Evolutionary conservation across 306 rosid genomes (phyloP).

Genomic region (Urtica urens): DNA sequence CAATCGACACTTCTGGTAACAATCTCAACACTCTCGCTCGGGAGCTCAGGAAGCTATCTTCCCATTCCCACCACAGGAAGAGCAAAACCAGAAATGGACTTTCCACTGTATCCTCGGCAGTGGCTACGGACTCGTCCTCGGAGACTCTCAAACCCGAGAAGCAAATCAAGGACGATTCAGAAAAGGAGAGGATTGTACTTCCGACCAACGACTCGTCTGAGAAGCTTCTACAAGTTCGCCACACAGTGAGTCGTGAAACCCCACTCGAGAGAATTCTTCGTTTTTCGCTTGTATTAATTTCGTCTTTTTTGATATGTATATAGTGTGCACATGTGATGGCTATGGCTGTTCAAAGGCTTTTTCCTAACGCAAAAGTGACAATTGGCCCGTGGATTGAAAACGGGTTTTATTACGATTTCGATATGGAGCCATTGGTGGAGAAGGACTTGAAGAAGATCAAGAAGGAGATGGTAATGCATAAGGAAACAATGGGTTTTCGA

Average conservation of each 20-base stretch:
- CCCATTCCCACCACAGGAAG: constrained; percentile 9
- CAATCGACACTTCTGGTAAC: too few species aligned
- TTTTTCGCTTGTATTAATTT: neutral
- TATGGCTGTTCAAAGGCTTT: constrained; percentile 96
- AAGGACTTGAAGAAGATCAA: constrained; percentile 84
- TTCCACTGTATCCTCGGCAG: constrained; percentile 29
- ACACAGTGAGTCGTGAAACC: constrained; percentile 43
- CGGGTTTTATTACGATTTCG: constrained; percentile 95
- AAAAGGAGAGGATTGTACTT: constrained; percentile 40
- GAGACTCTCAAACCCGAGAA: constrained; percentile 15
- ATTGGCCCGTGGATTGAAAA: constrained; percentile 96
- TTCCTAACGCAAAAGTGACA: constrained; percentile 87
- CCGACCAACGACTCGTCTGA: constrained; percentile 78
- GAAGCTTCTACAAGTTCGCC: constrained; percentile 78
- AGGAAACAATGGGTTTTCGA: constrained; percentile 10
- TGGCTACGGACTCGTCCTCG: constrained; percentile 39
- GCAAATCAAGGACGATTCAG: constrained; percentile 3
- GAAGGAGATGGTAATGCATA: constrained; percentile 95
- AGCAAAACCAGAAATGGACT: constrained; percentile 16
- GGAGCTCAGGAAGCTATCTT: too few species aligned
- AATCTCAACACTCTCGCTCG: constrained; percentile 7
- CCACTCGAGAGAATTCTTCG: neutral
- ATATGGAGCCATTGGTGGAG: constrained; percentile 70
- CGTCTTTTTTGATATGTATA: constrained; percentile 11
- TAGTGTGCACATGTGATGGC: constrained; percentile 99